Percentiles rank a stretch among this genome's conserved stretches.
These are phyloP conservation scores for Ceratobasidium sp. DNA, from an alignment of 1,284 basidiomycete species.

Conservation along the genomic window DNA sequence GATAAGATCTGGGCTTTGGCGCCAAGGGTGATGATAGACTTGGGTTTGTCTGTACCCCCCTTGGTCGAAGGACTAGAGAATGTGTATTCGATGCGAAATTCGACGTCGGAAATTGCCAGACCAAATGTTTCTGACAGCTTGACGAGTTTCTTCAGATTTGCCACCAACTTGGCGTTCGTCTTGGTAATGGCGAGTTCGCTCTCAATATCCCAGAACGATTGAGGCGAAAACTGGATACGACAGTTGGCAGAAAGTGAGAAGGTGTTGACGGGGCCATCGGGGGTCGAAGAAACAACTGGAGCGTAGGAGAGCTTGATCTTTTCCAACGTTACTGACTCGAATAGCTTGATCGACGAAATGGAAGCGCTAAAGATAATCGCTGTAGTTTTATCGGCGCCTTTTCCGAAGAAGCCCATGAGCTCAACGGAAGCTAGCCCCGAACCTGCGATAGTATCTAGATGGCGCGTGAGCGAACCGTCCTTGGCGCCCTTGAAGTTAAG, in stretches of 20 bases:
- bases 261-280: neutral
- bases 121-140: too few relatives aligned
- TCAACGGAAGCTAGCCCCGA: neutral
- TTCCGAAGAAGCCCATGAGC: constrained; percentile 10
- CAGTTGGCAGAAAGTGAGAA: neutral
- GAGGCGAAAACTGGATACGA: neutral
- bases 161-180: neutral
- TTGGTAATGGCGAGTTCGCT: neutral
- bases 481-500: neutral
- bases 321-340: too few relatives aligned
- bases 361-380: neutral
- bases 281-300: too few relatives aligned
- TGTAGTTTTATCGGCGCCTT: neutral
- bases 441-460: neutral
- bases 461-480: neutral
- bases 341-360: too few relatives aligned
- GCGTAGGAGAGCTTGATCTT: too few relatives aligned
- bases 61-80: too few relatives aligned
- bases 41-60: too few relatives aligned
- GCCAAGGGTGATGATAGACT: too few relatives aligned
- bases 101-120: too few relatives aligned
- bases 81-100: too few relatives aligned
- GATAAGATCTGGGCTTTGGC: too few relatives aligned
- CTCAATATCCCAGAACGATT: neutral
- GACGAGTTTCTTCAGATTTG: neutral